Evolutionary conservation across 1,284 basidiomycete genomes (phyloP), one percentile per base, ranked within the genome.

Genomic region (Laetiporus sulphureus): DNA sequence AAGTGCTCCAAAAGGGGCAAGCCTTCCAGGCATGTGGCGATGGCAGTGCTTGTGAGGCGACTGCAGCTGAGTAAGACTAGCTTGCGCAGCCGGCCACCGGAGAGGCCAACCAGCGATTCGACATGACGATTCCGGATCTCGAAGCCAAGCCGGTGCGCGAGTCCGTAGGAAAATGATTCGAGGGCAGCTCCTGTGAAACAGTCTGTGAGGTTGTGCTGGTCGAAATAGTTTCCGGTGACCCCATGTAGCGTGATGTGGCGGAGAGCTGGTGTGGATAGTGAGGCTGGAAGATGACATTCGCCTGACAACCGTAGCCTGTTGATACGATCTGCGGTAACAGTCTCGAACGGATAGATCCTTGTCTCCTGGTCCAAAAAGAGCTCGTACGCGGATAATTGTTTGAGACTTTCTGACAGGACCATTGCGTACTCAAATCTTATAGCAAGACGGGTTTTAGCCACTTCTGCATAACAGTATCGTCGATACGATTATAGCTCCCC

Each of bases 51-150:
- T 4, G 63, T 59, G 13, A 71, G 49, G 10, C 61, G 57, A 36
- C 49, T 61, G 45, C 63, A 64, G 2, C 58, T 60, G 3, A 71
- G 53, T 5, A 69, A 58, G 40, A 67, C 60, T n/a, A 72, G 53
- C 42, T 51, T 62, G 24, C 58, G 55, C 37, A 71, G 52, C n/a
- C 42, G 39, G 1, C 44, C 33, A 4, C 59, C 60, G 19, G 59
- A 53, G 5, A 49, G 48, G 3, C 48, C 40, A 11, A 55, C 38
- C 18, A 72, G 51, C 5, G 62, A 64, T 16, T 55, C 43, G 27
- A 71, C 56, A 40, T 65, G 64, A 2, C 32, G 30, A 42, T 67
- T 60, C 19, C 63, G 59, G 15, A 69, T 54, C 49, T 68, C 62
- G 45, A 68, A 68, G 5, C 57, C 64, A n/a, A 64, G 50, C 30